Percentiles rank a stretch among this genome's conserved stretches.
These are phyloP conservation scores for Biancaea sappan DNA, from an alignment of 306 rosid genomes.

Conservation along the genomic window DNA sequence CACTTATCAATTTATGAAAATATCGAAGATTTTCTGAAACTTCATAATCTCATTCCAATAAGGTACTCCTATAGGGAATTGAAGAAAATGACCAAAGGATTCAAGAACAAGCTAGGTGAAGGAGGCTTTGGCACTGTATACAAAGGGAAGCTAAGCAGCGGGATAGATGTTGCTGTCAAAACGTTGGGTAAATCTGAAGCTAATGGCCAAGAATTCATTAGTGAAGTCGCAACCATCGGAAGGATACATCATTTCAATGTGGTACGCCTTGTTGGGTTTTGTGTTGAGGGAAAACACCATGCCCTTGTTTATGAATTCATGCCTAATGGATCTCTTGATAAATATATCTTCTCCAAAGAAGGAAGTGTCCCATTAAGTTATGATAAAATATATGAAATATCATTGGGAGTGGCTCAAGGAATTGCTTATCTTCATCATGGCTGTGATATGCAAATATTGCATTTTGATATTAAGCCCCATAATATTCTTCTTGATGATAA, in stretches of 20 bases:
- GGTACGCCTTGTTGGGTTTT: background rate
- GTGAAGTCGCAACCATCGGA: background rate
- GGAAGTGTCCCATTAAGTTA: background rate
- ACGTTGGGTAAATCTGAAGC: background rate
- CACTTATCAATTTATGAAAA: background rate
- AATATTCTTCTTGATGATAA: background rate
- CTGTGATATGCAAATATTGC: background rate
- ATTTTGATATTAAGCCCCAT: background rate
- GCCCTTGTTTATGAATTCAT: background rate
- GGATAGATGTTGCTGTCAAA: background rate
- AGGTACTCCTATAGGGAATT: background rate
- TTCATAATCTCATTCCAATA: slow-evolving; percentile 9
- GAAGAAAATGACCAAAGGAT: background rate
- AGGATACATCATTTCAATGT: slow-evolving; percentile 1
- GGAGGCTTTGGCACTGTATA: background rate
- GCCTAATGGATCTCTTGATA: background rate
- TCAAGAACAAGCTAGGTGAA: background rate
- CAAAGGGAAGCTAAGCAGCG: background rate
- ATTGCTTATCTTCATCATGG: background rate
- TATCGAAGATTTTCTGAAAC: background rate
- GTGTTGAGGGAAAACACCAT: background rate
- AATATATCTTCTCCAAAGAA: background rate
- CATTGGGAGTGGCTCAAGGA: background rate
- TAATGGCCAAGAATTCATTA: background rate
- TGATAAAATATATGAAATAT: background rate